Percentiles rank a stretch among this genome's conserved stretches.
phyloP scores from a whole-genome alignment of 768 basidiomycete species.

The Tephrocybe sp. region DNA sequence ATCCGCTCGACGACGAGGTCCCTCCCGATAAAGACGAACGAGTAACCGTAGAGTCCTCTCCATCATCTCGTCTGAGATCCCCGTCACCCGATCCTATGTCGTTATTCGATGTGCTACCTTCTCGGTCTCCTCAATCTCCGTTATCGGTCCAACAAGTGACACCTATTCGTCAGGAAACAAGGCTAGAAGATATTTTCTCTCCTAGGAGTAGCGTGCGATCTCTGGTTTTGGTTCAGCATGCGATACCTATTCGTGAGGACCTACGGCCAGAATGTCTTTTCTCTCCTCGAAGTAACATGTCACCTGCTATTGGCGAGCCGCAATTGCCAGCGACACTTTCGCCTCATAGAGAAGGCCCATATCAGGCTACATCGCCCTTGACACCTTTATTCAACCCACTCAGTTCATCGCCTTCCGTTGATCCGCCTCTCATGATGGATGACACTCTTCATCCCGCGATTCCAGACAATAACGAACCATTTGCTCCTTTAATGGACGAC shows the following conservation, averaged over 20 bases:
- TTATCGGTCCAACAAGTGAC: neutral
- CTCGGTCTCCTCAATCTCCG: neutral
- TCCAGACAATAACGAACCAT: slow-evolving; percentile 1
- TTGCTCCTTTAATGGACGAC: neutral
- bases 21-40: neutral
- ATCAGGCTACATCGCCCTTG: neutral
- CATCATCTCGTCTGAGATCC: slow-evolving; percentile 7
- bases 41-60: slow-evolving; percentile 6
- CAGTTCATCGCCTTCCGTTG: neutral
- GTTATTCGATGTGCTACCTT: slow-evolving; percentile 6
- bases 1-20: neutral
- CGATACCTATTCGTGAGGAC: no score
- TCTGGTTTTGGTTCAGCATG: no score
- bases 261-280: no score
- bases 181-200: neutral
- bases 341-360: neutral
- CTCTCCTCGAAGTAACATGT: no score
- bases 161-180: neutral
- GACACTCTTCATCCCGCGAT: neutral
- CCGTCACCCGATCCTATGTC: slow-evolving; percentile 19
- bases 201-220: no score
- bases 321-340: neutral
- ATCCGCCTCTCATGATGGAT: no score
- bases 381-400: neutral
- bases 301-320: no score